Conservation (phyloP, 2,329 filamentous ascomycete species). For the Exophiala xenobiotica region DNA sequence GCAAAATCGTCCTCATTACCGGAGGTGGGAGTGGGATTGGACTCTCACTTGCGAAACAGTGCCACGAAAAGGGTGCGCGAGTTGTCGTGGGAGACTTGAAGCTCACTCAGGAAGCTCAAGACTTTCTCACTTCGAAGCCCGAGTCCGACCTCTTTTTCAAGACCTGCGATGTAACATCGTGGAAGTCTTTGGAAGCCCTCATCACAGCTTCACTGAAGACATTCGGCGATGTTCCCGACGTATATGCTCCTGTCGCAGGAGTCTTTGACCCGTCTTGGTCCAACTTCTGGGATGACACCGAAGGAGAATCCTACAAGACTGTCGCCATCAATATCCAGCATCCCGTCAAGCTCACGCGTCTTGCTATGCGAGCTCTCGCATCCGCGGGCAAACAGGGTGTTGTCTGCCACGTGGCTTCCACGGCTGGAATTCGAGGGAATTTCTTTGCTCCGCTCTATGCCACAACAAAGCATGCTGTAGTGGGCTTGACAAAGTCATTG, state of each 20-base stretch:
- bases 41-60: constrained; percentile 32
- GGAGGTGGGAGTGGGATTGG: constrained; percentile 40
- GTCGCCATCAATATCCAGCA: constrained; percentile 41
- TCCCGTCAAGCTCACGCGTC: constrained; percentile 23
- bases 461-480: not conserved
- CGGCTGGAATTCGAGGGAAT: not conserved
- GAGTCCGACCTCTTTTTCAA: constrained; percentile 29
- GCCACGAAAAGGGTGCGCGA: constrained; percentile 25
- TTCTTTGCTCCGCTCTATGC: not conserved
- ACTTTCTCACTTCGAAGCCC: constrained; percentile 27
- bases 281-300: constrained; percentile 40
- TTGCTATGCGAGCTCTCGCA: not conserved
- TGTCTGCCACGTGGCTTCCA: not conserved
- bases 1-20: constrained; percentile 37
- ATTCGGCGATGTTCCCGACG: constrained; percentile 30
- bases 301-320: constrained; percentile 34
- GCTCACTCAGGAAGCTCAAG: constrained; percentile 34
- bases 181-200: constrained; percentile 31
- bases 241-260: constrained; percentile 12
- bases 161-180: constrained; percentile 37
- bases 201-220: not conserved
- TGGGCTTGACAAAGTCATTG: not conserved
- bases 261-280: constrained; percentile 27
- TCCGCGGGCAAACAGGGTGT: not conserved
- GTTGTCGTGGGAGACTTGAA: constrained; percentile 39